Evolutionary conservation across 495 filamentous ascomycete species (phyloP).

Genomic region (Xanthoparmelia taractica): DNA sequence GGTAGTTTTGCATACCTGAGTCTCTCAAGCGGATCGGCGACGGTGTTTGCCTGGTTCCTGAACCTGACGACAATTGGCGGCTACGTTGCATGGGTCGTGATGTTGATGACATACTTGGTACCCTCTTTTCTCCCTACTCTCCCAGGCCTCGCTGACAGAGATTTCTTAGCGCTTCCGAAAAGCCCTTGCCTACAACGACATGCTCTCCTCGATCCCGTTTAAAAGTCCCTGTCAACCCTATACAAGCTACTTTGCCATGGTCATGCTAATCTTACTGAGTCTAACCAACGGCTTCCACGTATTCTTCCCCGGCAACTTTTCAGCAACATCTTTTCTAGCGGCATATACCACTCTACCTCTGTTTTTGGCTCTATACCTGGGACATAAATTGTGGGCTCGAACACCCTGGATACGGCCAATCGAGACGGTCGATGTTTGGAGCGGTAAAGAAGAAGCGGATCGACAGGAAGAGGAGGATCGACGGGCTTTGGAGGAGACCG

Average conservation of each 20-base stretch:
- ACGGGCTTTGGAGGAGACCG: constrained; percentile 36
- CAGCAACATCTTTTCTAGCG: constrained; percentile 44
- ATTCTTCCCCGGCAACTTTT: constrained; percentile 33
- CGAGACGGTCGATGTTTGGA: constrained; percentile 38
- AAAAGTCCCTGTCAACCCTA: constrained; percentile 25
- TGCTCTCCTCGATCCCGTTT: constrained; percentile 28
- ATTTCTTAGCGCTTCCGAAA: constrained; percentile 37
- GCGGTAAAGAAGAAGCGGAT: constrained; percentile 46
- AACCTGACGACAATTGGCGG: constrained; percentile 77
- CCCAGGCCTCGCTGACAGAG: neutral
- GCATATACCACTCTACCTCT: constrained; percentile 56
- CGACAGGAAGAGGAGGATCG: constrained; percentile 37
- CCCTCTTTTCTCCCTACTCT: neutral
- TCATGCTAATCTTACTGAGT: constrained; percentile 15
- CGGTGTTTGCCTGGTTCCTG: constrained; percentile 78
- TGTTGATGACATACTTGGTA: constrained; percentile 33
- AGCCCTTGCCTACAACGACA: constrained; percentile 35
- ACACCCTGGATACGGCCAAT: constrained; percentile 22
- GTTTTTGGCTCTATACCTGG: constrained; percentile 49
- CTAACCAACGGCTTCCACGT: constrained; percentile 34
- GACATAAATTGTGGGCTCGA: constrained; percentile 48
- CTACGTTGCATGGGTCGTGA: constrained; percentile 39
- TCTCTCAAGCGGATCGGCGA: constrained; percentile 55
- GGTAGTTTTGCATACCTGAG: constrained; percentile 72
- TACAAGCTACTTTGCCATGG: constrained; percentile 20